Evolutionary conservation across 768 basidiomycete genomes (phyloP).

Genomic region (Lactarius hatsudake): DNA sequence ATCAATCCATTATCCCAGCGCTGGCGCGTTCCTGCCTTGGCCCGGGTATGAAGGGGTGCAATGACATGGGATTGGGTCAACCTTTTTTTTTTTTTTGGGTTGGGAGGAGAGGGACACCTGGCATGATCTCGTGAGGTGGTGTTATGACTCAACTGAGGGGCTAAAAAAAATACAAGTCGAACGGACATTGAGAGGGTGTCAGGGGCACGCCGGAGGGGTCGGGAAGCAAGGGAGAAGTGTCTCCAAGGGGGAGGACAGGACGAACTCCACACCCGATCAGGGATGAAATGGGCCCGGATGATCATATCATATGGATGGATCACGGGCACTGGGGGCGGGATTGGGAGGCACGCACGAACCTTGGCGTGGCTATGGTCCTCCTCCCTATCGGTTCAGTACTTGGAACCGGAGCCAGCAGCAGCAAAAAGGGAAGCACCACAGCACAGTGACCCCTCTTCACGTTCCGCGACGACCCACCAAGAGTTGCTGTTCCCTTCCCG

Average conservation of each 20-base stretch:
- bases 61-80: not conserved
- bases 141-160: slow-evolving; percentile 9
- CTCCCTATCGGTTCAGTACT: not conserved
- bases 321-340: not conserved
- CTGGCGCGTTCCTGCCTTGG: slow-evolving; percentile 17
- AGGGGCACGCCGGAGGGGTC: not conserved
- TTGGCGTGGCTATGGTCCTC: not conserved
- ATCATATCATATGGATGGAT: not conserved
- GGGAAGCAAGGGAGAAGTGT: not conserved
- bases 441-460: not conserved
- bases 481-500: not conserved
- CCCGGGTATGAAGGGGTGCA: not conserved
- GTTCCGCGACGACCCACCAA: not conserved
- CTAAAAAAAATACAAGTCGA: not conserved
- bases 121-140: slow-evolving; percentile 4
- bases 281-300: not conserved
- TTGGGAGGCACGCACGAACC: not conserved
- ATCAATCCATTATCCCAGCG: not conserved
- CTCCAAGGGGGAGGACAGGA: not conserved
- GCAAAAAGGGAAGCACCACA: not conserved
- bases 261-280: not conserved
- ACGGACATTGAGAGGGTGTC: not conserved
- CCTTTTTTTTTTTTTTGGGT: not conserved
- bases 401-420: not conserved
- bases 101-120: not conserved